Base-by-base conservation (phyloP, 2,329 filamentous ascomycete species). In the Ophiostoma himal-ulmi region DNA sequence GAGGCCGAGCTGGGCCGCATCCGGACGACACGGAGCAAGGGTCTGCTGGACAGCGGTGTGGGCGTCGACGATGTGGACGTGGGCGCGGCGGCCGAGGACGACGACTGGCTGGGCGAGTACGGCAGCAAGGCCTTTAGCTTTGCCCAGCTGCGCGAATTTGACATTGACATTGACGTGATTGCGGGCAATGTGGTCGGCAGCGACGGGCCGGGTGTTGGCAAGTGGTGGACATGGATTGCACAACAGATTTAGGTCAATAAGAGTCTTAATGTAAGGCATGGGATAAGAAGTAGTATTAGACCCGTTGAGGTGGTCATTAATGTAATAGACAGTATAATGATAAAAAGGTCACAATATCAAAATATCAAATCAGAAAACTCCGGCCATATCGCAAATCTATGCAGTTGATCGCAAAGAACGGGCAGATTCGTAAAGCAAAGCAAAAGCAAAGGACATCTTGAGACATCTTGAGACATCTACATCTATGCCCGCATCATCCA, bases 141-240 rank as follows among this genome's bases (percentile, higher is more conserved):
- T 77, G 83, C 82, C 69, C 88, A 94, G 81, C 89, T 98, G 86
- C 86, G 90, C 75, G 93, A 97, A 77, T 92, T 92, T 74, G 91
- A 93, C 69, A 84, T 96, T 26, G 86, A 89, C 54, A 87, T 98
- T 10, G 88, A 91, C 62, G 89, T 97, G 3, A 77, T 91, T 17
- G 91, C 91, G 0, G 94, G 94, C 11, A 94, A 88, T 79, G 88
- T 90, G 73, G 81, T 78, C 78, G 86, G 78, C 77, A 86, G 90
- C 69, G 86, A 78, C 76, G 89, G 86, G 11, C 84, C 89, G n/a
- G 90, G 89, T 36, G 88, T 93, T 41, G 88, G 91, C 70, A 89
- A 87, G 78, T 97, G 94, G 94, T 96, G 93, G 87, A 86, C 87
- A 76, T 98, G 94, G 94, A 89, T 98, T 77, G 92, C 89, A 1